phyloP scores from a whole-genome alignment of 2,329 filamentous ascomycete species.

The Podosphaera leucotricha region DNA sequence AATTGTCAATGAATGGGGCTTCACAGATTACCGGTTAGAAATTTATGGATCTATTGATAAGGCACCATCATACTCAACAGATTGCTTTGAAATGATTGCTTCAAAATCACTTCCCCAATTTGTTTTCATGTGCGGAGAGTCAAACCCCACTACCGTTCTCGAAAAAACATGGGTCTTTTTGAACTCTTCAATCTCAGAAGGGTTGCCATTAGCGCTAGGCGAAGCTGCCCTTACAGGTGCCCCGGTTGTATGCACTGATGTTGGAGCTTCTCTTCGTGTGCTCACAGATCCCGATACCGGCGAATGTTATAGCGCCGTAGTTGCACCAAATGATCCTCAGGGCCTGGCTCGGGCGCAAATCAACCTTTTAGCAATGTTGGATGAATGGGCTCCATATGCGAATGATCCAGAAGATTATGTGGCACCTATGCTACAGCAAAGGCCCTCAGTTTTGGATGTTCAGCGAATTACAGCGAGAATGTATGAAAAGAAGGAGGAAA shows the following conservation, averaged over 20 bases:
- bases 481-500: conserved; percentile 31
- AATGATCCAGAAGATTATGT: conserved; percentile 13
- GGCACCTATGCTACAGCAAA: conserved; percentile 18
- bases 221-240: conserved; percentile 32
- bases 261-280: conserved; percentile 29
- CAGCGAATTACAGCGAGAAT: conserved; percentile 27
- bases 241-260: conserved; percentile 31
- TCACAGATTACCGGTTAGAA: conserved; percentile 36
- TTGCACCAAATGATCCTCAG: conserved; percentile 37
- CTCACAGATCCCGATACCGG: conserved; percentile 28
- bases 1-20: conserved; percentile 42
- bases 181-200: conserved; percentile 32
- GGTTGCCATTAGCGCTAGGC: conserved; percentile 30
- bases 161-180: conserved; percentile 25
- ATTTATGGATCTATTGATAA: conserved; percentile 41
- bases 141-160: conserved; percentile 20
- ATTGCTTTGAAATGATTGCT: conserved; percentile 23
- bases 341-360: conserved; percentile 37
- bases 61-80: conserved; percentile 34
- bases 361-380: conserved; percentile 34
- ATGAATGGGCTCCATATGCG: conserved; percentile 34
- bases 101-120: conserved; percentile 12
- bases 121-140: conserved; percentile 18
- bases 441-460: conserved; percentile 25
- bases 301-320: conserved; percentile 32